Evolutionary conservation across 352 stramenopile genomes (phyloP), one percentile per base, ranked within the genome.

Genomic region (Paralagenidium karlingii): DNA sequence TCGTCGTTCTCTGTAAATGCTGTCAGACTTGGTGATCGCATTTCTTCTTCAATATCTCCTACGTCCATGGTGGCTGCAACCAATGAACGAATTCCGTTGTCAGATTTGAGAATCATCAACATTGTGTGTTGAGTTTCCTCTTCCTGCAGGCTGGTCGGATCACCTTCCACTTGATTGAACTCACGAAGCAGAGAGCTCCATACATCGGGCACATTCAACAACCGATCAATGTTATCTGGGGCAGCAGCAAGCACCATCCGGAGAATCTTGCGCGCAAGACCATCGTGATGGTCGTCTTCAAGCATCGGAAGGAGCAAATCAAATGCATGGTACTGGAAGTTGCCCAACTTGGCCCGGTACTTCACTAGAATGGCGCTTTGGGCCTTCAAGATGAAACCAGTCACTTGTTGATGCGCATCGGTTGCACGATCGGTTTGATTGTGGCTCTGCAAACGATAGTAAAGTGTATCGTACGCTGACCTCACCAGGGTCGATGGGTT

Each of bases 271-370:
- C 63, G 58, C 3, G 59, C 48, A 4, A 69, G 31, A 39, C 36
- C 40, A 24, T 47, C 42, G 16, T 55, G 58, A 43, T 53, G 27
- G 22, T 29, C 24, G 47, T 46, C 7, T 41, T 18, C 11, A n/a
- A 70, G 47, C 26, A 51, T 32, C 5, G 46, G 51, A 8, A 84
- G 28, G 2, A 88, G 42, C 12, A 88, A 43, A 22, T 74, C 64
- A 20, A 88, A 58, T 7, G 65, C 75, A 24, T 68, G 69, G 10
- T 58, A 83, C 41, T 88, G 63, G 43, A 62, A 88, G 9, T 68
- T 84, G 38, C 79, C 82, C 42, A 88, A 84, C 43, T 88, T 68
- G 45, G 76, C 75, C 26, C 57, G 68, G 25, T 82, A 88, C 32
- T 82, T 78, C 22, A 80, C 55, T 30, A 88, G 40, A 11, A 88